Evolutionary conservation across 1,284 basidiomycete genomes (phyloP).

Genomic region (Chondrostereum purpureum): DNA sequence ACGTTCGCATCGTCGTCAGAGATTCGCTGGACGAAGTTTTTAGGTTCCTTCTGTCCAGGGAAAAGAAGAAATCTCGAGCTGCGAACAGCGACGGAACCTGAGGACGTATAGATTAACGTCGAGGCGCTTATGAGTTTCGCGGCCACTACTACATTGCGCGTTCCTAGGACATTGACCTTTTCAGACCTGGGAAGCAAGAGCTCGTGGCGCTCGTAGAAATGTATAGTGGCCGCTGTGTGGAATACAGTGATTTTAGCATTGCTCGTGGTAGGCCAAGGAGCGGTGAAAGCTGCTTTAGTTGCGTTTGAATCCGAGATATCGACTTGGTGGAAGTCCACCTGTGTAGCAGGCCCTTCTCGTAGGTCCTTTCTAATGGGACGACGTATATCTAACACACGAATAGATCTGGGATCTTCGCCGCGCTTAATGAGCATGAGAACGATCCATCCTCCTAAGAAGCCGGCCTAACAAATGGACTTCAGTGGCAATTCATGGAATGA

Average conservation of each 20-base stretch:
- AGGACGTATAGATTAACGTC: slow-evolving; percentile 57
- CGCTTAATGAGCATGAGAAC: slow-evolving; percentile 57
- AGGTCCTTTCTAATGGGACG: slow-evolving; percentile 49
- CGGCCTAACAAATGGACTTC: slow-evolving; percentile 35
- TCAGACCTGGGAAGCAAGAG: slow-evolving; percentile 46
- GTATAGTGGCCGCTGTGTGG: slow-evolving; percentile 69
- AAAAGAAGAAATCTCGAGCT: slow-evolving; percentile 56
- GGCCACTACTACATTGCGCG: slow-evolving; percentile 54
- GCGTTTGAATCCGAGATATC: slow-evolving; percentile 49
- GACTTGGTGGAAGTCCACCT: slow-evolving; percentile 50
- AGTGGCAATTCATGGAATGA: background rate
- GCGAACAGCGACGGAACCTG: slow-evolving; percentile 47
- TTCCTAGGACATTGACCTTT: slow-evolving; percentile 58
- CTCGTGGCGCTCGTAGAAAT: slow-evolving; percentile 60
- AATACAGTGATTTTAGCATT: slow-evolving; percentile 52
- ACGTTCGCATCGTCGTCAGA: slow-evolving; percentile 46
- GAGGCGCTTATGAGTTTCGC: slow-evolving; percentile 36
- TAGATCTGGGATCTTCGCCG: slow-evolving; percentile 58
- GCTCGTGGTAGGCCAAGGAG: slow-evolving; percentile 44
- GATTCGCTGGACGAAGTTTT: slow-evolving; percentile 48
- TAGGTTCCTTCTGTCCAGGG: slow-evolving; percentile 61
- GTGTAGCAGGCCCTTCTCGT: slow-evolving; percentile 35
- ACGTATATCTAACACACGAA: slow-evolving; percentile 63
- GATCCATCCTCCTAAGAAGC: slow-evolving; percentile 73
- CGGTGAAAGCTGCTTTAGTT: slow-evolving; percentile 54